Evolutionary conservation across 352 stramenopile species (phyloP).

Genomic region (Phytophthora rubi): DNA sequence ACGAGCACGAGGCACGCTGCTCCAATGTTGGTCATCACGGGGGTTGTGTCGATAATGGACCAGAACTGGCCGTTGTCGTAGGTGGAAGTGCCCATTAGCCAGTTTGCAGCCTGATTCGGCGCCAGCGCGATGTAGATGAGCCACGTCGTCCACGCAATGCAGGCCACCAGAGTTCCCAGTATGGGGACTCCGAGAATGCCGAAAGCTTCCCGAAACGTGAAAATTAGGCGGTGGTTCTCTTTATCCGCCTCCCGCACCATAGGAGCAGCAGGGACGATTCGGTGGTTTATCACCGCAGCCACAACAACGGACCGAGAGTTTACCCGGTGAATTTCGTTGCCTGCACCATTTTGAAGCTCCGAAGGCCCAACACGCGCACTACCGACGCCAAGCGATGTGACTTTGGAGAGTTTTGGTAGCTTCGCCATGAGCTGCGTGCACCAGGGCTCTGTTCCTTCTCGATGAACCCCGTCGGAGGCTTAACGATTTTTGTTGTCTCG

Average conservation of each 20-base stretch:
- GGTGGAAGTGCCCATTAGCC: constrained; percentile 27
- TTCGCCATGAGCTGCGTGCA: constrained; percentile 3
- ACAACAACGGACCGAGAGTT: constrained; percentile 6
- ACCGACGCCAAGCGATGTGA: background rate
- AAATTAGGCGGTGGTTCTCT: background rate
- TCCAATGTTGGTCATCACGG: constrained; percentile 11
- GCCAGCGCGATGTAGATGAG: constrained; percentile 21
- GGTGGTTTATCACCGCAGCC: constrained; percentile 3
- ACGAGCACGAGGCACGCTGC: constrained; percentile 17
- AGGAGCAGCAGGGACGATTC: constrained; percentile 5
- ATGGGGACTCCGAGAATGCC: constrained; percentile 21
- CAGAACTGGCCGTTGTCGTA: constrained; percentile 37
- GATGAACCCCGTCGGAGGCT: background rate
- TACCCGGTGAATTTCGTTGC: background rate
- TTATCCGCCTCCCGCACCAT: background rate
- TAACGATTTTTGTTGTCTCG: background rate
- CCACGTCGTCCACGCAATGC: constrained; percentile 28
- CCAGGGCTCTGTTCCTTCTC: background rate
- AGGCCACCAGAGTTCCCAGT: constrained; percentile 18
- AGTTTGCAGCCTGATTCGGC: constrained; percentile 32
- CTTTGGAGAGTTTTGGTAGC: background rate
- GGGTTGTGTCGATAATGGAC: constrained; percentile 28
- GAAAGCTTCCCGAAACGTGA: constrained; percentile 24
- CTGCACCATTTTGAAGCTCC: background rate
- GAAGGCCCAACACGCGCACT: background rate